Conservation (phyloP, 306 rosid genomes). For the Prunus persica region Prunus_persica_NCBIv2 NC_034011.1:2408501-2409000, state of each 20-base stretch:
- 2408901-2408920: too few species aligned
- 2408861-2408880: too few species aligned
- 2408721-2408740: too few species aligned
- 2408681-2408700: too few species aligned
- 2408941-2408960: conserved; percentile 2
- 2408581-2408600: not conserved
- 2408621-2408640: not conserved
- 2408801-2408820: too few species aligned
- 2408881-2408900: too few species aligned
- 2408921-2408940: not conserved
- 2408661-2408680: not conserved
- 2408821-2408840: too few species aligned
- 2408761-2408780: too few species aligned
- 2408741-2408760: too few species aligned
- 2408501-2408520: conserved; percentile 1
- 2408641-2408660: not conserved
- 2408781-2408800: too few species aligned
- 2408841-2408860: too few species aligned
- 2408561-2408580: not conserved
- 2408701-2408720: too few species aligned
- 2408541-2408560: not conserved
- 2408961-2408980: conserved; percentile 13
- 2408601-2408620: not conserved
- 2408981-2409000: conserved; percentile 28
- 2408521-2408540: conserved; percentile 1